Base-by-base conservation (phyloP, 495 filamentous ascomycete species). In the Apodospora peruviana region DNA sequence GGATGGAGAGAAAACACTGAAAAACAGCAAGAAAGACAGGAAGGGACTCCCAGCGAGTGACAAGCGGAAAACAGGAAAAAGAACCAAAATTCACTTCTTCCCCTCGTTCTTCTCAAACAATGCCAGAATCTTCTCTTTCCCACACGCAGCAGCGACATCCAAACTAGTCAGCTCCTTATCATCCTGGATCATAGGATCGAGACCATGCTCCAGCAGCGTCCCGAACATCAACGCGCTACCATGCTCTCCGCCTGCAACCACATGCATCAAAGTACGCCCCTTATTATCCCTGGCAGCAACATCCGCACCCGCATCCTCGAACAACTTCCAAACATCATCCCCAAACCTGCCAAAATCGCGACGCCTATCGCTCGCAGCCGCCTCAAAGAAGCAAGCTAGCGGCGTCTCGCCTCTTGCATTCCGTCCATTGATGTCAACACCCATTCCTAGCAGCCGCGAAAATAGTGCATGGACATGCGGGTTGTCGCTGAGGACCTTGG, bases 141-240 rank as follows among this genome's bases (percentile, higher is more conserved):
- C 37, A 40, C 47, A 58, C 10, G 55, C 55, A 4, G 52, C 55
- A 35, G 58, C 58, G 1, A 55, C 51, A 43, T 60, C 58, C 34
- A 60, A 34, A 16, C 59, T 50, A 11, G 53, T 67, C 49, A 52
- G 58, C 47, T 57, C 48, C 18, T 50, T 56, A 24, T 53, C 23
- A 57, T 69, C 64, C 44, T 67, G 60, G 37, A 35, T 38, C 50
- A 62, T 39, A 1, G 60, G 57, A 59, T 66, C 60, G 9, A 71
- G 40, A 1, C 64, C 65, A 48, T 46, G 53, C 21, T 36, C 25
- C 50, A 62, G 21, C 20, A 67, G 39, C 40, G 39, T 35, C 43
- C 57, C 21, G 55, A 57, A 70, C n/a, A 36, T 35, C 42, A 44
- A 51, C 27, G 14, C 7, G 14, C 7, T 7, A 32, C 7, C 7